phyloP scores from a whole-genome alignment of 176 grass and related monocot genomes.

The Saccharum spontaneum region DNA sequence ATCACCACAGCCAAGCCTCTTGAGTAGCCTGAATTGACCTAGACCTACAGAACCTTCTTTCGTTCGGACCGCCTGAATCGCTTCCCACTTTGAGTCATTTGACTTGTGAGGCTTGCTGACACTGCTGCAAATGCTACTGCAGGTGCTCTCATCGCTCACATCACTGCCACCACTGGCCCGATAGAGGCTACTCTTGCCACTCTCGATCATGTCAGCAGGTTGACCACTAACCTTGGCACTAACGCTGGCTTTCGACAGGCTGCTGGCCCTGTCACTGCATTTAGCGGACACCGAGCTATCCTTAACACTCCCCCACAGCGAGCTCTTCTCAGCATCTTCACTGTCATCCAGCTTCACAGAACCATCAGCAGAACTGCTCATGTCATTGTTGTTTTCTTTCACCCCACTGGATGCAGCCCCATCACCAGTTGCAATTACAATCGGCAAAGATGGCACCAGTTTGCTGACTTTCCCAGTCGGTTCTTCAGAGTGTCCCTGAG shows the following conservation, averaged over 20 bases:
- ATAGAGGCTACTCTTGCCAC: constrained; percentile 55
- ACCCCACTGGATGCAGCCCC: constrained; percentile 12
- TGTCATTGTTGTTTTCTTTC: constrained; percentile 7
- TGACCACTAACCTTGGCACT: constrained; percentile 49
- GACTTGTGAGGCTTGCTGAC: constrained; percentile 74
- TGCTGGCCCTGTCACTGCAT: constrained; percentile 32
- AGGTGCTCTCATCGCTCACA: constrained; percentile 73
- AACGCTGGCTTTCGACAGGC: constrained; percentile 41
- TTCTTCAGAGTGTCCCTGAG: constrained; percentile 9
- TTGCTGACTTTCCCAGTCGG: neutral
- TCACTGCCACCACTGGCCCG: constrained; percentile 55
- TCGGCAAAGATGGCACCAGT: constrained; percentile 2
- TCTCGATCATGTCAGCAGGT: constrained; percentile 35
- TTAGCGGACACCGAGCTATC: constrained; percentile 48
- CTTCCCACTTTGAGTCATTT: constrained; percentile 75
- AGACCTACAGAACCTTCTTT: constrained; percentile 57
- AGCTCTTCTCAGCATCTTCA: constrained; percentile 39
- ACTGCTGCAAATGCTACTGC: constrained; percentile 65
- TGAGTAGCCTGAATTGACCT: constrained; percentile 68
- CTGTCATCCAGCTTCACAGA: constrained; percentile 31
- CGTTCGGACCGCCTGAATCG: constrained; percentile 52
- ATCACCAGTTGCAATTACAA: neutral
- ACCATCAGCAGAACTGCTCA: constrained; percentile 13
- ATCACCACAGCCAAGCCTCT: constrained; percentile 75
- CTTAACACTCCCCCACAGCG: constrained; percentile 25